A percentile compares a stretch with the other conserved stretches of the same genome.
Evolutionary conservation across 306 rosid species (phyloP).

Genomic region (Sophora flavescens): DNA sequence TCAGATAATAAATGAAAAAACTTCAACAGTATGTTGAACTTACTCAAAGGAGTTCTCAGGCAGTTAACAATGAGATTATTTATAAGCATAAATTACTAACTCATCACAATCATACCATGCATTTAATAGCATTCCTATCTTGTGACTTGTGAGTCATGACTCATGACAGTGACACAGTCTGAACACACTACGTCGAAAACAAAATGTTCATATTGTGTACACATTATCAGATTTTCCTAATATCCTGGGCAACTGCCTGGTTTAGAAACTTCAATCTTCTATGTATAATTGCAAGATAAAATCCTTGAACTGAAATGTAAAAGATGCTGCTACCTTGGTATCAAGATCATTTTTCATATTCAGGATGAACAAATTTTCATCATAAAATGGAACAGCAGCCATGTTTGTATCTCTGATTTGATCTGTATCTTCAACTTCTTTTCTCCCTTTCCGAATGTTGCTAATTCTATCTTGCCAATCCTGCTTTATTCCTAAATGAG

Average conservation of each 20-base stretch:
- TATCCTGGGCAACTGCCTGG: not conserved
- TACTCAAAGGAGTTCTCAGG: constrained; percentile 20
- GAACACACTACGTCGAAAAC: not conserved
- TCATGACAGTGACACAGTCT: constrained; percentile 19
- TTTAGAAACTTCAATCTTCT: constrained; percentile 21
- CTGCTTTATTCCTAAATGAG: constrained; percentile 74
- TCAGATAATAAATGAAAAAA: constrained; percentile 23
- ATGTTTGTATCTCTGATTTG: constrained; percentile 60
- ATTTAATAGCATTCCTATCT: constrained; percentile 14
- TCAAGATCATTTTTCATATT: constrained; percentile 73
- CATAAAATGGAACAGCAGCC: constrained; percentile 64
- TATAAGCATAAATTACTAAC: constrained; percentile 14
- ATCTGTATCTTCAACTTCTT: constrained; percentile 63
- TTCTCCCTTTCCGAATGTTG: constrained; percentile 74
- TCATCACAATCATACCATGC: constrained; percentile 31
- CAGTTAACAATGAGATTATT: constrained; percentile 17
- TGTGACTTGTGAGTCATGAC: constrained; percentile 27
- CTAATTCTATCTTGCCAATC: constrained; percentile 88
- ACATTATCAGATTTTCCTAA: constrained; percentile 39
- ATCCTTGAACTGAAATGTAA: constrained; percentile 24
- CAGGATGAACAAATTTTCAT: constrained; percentile 66
- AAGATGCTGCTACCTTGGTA: constrained; percentile 69
- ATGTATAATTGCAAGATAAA: constrained; percentile 22
- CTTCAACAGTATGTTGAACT: constrained; percentile 28
- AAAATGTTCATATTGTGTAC: constrained; percentile 26